Base-by-base conservation (phyloP, 352 stramenopile genomes). In the Phytopythium boreale region DNA sequence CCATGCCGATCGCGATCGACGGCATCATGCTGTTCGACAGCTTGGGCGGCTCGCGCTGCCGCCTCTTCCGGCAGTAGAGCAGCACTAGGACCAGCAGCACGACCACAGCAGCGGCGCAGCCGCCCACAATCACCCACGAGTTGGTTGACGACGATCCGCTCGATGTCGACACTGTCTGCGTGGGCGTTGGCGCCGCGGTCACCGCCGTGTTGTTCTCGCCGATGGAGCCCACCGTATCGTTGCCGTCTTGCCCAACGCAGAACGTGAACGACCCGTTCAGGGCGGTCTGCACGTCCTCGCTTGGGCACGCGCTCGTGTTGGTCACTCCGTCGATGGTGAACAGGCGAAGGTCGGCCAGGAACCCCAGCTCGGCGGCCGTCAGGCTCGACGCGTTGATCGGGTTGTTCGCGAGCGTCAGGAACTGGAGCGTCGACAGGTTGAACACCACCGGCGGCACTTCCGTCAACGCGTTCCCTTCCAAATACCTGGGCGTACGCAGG, bases 191-290 rank as follows among this genome's bases (percentile, higher is more conserved):
- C 47, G 67, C 53, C 14, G 58, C 39, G 1, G 66, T 69, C 36
- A 70, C 51, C 4, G 59, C 77, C 6, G 55, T 50, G 43, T 77
- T 81, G 14, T 63, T 61, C 4, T 60, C 55, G 10, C 22, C 15
- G 14, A 59, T 20, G 2, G 57, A 55, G 26, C 56, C 55, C 20
- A 59, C 56, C 5, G 55, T 58, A 14, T 61, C 47, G 56, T 39
- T 31, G 55, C 47, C 51, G 31, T 69, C 67, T 31, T 50, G 63
- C 0, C 63, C 60, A 36, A 77, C 62, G 36, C 84, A 92, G 62
- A 92, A 89, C 8, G 53, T 76, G 59, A 92, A 89, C n/a, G 71
- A 88, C 10, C 51, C 44, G 52, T 80, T 88, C 27, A 92, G 71
- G 41, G 60, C 68, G 14, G 27, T 51, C 44, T 88, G 79, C 19